Conservation (phyloP, 495 filamentous ascomycete species). For the Penicillium tannophilum region DNA sequence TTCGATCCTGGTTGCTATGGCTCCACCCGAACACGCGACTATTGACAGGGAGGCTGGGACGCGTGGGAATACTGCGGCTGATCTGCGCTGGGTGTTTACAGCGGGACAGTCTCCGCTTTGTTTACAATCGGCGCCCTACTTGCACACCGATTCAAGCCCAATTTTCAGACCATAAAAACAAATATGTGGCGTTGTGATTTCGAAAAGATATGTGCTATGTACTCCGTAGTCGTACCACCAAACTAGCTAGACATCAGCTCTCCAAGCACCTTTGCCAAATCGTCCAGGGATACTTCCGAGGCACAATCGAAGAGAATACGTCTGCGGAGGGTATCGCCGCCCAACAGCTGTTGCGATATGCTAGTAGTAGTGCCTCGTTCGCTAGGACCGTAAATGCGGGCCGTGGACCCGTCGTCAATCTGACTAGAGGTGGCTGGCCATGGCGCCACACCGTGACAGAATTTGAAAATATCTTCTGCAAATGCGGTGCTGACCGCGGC, state of each 20-base stretch:
- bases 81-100: not conserved
- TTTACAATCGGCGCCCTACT: not conserved
- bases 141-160: not conserved
- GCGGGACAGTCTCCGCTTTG: not conserved
- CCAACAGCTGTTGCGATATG: conserved; percentile 19
- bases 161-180: not conserved
- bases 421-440: conserved; percentile 34
- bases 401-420: conserved; percentile 23
- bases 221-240: not conserved
- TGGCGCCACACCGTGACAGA: conserved; percentile 40
- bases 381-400: conserved; percentile 33
- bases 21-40: not conserved
- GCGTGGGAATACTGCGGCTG: not conserved
- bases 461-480: conserved; percentile 47
- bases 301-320: conserved; percentile 25
- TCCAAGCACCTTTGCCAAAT: conserved; percentile 25
- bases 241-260: not conserved
- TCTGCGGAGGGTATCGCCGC: conserved; percentile 28
- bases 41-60: not conserved
- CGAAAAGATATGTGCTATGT: not conserved
- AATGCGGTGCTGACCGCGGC: conserved; percentile 32
- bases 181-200: not conserved
- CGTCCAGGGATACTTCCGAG: conserved; percentile 26
- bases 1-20: not conserved
- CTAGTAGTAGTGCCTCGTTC: conserved; percentile 7